A percentile compares a stretch with the other conserved stretches of the same genome.
Conservation (phyloP, 192 early-diverging fungal species). For the Coemansia sp. region DNA sequence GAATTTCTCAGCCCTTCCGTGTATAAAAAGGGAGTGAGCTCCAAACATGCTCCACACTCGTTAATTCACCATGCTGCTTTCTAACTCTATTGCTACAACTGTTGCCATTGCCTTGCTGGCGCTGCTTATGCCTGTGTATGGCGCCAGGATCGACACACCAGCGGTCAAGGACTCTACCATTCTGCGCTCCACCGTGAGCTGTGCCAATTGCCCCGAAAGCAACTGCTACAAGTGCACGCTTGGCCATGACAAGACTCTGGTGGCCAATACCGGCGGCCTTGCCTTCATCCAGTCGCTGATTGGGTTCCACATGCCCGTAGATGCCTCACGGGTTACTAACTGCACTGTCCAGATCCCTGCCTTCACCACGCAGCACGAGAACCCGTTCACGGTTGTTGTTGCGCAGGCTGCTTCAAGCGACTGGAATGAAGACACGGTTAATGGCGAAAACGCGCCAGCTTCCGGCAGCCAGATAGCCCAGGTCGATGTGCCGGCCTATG, state of each 20-base stretch:
- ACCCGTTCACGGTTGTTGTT: slow-evolving; percentile 19
- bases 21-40: no score
- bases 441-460: slow-evolving; percentile 31
- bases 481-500: slow-evolving; percentile 26
- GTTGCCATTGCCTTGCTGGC: slow-evolving; percentile 5
- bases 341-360: slow-evolving; percentile 45
- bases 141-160: slow-evolving; percentile 8
- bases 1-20: no score
- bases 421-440: slow-evolving; percentile 41
- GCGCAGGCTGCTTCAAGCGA: slow-evolving; percentile 13
- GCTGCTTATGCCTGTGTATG: background rate
- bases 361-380: slow-evolving; percentile 20
- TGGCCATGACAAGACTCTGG: slow-evolving; percentile 26
- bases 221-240: slow-evolving; percentile 53
- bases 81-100: no score
- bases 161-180: slow-evolving; percentile 53
- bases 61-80: no score
- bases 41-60: no score
- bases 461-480: slow-evolving; percentile 15
- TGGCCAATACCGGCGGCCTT: slow-evolving; percentile 35
- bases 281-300: slow-evolving; percentile 29
- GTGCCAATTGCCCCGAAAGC: slow-evolving; percentile 37
- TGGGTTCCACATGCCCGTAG: slow-evolving; percentile 34
- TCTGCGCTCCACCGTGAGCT: slow-evolving; percentile 41
- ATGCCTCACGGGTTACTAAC: slow-evolving; percentile 16